A percentile compares a stretch with the other conserved stretches of the same genome.
These are phyloP conservation scores for Peltaster fructicola DNA, from an alignment of 2,329 filamentous ascomycete genomes.

Conservation along the genomic window DNA sequence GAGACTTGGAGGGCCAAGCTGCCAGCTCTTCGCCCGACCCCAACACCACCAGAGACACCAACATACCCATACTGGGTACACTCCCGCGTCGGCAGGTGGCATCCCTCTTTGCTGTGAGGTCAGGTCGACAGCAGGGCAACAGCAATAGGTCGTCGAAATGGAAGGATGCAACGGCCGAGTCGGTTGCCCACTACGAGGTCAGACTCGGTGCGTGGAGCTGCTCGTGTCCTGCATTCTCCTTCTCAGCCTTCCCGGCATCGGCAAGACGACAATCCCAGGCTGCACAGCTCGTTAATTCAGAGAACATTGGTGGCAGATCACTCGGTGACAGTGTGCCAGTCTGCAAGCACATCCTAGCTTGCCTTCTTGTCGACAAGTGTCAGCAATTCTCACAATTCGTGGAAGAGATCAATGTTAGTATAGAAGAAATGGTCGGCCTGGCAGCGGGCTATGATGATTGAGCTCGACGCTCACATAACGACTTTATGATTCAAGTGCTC, in stretches of 20 bases:
- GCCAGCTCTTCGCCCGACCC: no score
- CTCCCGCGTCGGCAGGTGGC: no score
- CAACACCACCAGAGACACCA: no score
- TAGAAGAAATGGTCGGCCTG: constrained; percentile 58
- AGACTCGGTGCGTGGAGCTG: constrained; percentile 68
- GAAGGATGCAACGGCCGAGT: no score
- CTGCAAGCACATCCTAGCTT: constrained; percentile 86
- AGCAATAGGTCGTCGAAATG: no score
- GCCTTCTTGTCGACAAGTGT: constrained; percentile 55
- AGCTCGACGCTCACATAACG: no score
- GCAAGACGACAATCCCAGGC: background rate
- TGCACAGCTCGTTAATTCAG: background rate
- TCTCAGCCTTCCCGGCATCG: constrained; percentile 42
- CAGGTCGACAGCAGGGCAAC: constrained; percentile 7
- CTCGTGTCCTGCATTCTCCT: constrained; percentile 68
- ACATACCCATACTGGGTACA: no score
- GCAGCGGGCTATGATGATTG: constrained; percentile 29
- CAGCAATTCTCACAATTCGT: constrained; percentile 39
- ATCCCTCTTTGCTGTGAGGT: no score
- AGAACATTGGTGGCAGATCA: constrained; percentile 32
- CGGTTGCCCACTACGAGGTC: constrained; percentile 52
- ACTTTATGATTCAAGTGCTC: no score
- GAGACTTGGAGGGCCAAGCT: no score
- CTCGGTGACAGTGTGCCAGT: constrained; percentile 29
- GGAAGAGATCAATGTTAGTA: constrained; percentile 35